Base-by-base conservation (phyloP, 345 rosid genomes). In the Anacardium occidentale region DNA sequence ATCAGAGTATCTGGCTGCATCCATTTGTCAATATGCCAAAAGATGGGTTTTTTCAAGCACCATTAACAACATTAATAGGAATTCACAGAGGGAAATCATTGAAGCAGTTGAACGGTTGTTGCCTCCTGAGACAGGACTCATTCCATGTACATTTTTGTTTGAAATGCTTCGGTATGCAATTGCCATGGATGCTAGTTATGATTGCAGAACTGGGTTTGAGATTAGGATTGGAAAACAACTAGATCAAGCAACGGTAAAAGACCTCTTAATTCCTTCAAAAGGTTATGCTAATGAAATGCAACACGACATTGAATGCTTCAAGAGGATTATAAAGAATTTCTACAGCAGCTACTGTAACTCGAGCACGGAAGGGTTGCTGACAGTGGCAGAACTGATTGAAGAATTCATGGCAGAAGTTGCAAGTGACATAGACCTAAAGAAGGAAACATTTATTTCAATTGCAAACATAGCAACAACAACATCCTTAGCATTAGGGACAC, bases 141-240 rank as follows among this genome's bases (percentile, higher is more conserved):
- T 90, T 70, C 88, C 91, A 0, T 84, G 91, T 72, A 58, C 77
- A n/a, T 71, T 84, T 8, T 69, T 94, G 75, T 82, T 85, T n/a
- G 65, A 85, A 85, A 80, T 87, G 83, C 89, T 91, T 24, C 79
- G 75, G 15, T 75, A n/a, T 70, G 86, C 93, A 12, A 79, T 78
- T 34, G 64, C 59, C 20, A 69, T 90, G 62, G 92, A 84, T 67
- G 88, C 86, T 12, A 83, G 87, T 74, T 22, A 58, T 15, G 82
- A 75, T 53, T 91, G 97, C 68, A 81, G 82, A 76, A 82, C 81
- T 70, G 94, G 96, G 57, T 79, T 87, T 5, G 97, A 90, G 86
- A 75, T 25, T 42, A 83, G 93, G 86, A 86, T 94, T 8, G 91
- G 97, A 53, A 89, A 79, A 53, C 97, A 91, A 67, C 87, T 94